Evolutionary conservation across 495 filamentous ascomycete genomes (phyloP).

Genomic region (Trichoderma virens): DNA sequence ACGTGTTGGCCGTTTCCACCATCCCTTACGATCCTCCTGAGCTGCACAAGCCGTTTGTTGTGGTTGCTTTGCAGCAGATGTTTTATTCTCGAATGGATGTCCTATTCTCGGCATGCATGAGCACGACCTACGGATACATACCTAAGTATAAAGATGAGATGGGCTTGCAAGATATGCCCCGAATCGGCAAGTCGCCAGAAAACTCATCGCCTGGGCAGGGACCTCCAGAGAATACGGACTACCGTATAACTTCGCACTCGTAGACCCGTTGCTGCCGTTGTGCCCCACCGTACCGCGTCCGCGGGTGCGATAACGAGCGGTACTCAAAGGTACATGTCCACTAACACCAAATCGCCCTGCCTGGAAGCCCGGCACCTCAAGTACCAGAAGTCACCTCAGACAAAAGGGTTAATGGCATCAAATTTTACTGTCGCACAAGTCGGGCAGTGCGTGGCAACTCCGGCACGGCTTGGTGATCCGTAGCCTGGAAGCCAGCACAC

Average conservation of each 20-base stretch:
- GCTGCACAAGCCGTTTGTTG: not conserved
- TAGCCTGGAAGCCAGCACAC: too few species aligned
- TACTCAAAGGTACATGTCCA: not conserved
- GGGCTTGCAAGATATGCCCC: not conserved
- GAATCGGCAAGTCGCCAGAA: not conserved
- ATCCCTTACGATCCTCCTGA: not conserved
- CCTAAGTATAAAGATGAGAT: not conserved
- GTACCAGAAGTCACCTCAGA: too few species aligned
- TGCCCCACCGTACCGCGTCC: constrained; percentile 1
- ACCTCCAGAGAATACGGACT: not conserved
- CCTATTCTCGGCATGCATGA: not conserved
- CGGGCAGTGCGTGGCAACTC: too few species aligned
- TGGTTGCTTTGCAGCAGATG: not conserved
- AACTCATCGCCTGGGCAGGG: not conserved
- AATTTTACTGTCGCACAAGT: too few species aligned
- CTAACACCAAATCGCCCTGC: not conserved
- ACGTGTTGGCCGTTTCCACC: not conserved
- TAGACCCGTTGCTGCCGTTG: not conserved
- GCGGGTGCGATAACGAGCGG: not conserved
- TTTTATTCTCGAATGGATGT: too few species aligned
- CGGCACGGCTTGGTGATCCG: too few species aligned
- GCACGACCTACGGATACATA: too few species aligned
- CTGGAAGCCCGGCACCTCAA: not conserved
- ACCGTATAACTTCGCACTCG: not conserved
- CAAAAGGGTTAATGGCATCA: too few species aligned